Evolutionary conservation across 352 stramenopile genomes (phyloP).

Genomic region (Pythium grandisporangium): DNA sequence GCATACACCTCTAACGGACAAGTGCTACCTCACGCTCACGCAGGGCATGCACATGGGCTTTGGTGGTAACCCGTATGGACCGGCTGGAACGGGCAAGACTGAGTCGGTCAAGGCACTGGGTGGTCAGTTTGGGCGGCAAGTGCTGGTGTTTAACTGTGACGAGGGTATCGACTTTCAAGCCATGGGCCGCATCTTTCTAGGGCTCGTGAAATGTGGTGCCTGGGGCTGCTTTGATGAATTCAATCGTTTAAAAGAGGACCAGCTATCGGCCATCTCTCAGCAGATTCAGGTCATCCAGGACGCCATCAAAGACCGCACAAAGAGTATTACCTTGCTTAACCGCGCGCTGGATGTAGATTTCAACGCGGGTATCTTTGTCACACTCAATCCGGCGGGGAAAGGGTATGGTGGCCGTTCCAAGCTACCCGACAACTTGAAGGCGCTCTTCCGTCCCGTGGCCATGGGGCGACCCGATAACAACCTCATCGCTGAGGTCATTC

Average conservation of each 20-base stretch:
- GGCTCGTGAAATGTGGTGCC: conserved; percentile 82
- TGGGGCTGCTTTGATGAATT: conserved; percentile 93
- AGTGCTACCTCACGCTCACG: conserved; percentile 86
- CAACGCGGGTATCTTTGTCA: conserved; percentile 90
- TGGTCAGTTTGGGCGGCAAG: conserved; percentile 68
- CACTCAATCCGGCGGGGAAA: conserved; percentile 86
- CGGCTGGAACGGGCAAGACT: conserved; percentile 88
- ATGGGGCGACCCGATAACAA: conserved; percentile 85
- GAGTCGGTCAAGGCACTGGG: conserved; percentile 88
- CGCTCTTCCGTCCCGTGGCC: conserved; percentile 80
- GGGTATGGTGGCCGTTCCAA: conserved; percentile 85
- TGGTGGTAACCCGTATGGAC: conserved; percentile 85
- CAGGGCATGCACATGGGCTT: conserved; percentile 82
- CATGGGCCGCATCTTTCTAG: conserved; percentile 89
- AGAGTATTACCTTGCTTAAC: conserved; percentile 54
- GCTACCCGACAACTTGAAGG: conserved; percentile 89
- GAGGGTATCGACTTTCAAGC: conserved; percentile 85
- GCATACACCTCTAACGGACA: conserved; percentile 86
- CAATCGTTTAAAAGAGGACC: conserved; percentile 86
- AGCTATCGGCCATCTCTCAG: conserved; percentile 83
- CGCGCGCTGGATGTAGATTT: conserved; percentile 68
- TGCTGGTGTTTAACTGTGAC: conserved; percentile 86
- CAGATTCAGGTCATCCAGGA: conserved; percentile 89
- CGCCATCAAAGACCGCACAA: conserved; percentile 66
- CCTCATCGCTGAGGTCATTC: conserved; percentile 83